Base-by-base conservation (phyloP, 805 yeast species). In the Nakazawaea holstii region DNA sequence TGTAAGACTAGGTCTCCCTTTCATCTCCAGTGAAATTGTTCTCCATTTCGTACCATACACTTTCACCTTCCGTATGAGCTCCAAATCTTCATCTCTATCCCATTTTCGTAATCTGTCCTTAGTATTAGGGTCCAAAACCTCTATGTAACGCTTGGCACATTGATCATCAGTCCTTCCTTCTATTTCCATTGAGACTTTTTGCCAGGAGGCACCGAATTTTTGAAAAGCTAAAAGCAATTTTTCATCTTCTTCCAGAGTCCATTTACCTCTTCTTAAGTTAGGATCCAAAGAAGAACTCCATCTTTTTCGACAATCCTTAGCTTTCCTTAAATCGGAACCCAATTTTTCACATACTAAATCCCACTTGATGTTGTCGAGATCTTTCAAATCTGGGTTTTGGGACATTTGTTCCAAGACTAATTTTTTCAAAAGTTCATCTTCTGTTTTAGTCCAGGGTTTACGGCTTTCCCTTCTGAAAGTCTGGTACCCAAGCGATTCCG, bases 131-230 rank as follows among this genome's bases (percentile, higher is more conserved):
- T 88, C 94, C 49, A 91, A 64, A 1, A 89, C 96, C 58, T 91
- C 97, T 13, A 83, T 80, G 61, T 87, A 91, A 56, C 97, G 69
- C 59, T 91, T 91, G 1, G 96, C 87, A 69, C 98, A 91, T 67
- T 91, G 97, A 63, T 90, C 97, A 58, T 90, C 96, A 0, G 95
- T 91, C 59, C 97, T 73, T 5, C 96, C 95, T 3, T 79, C 77
- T 10, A 91, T 85, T 45, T 77, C 82, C 43, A 73, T 66, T 0
- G 96, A 81, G 9, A 91, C 90, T 56, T 83, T 83, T 52, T 86
- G 87, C 97, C 97, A 91, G 29, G 82, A 76, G 0, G 95, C 75
- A 0, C 97, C 97, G 60, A 77, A 74, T 53, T 72, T 74, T 42
- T 76, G 68, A 60, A 77, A 86, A 1, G 94, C 89, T 44, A 73